These are phyloP conservation scores for Pneumocystis wakefieldiae DNA, from an alignment of 1,139 yeast genomes.

Conservation along the genomic window DNA sequence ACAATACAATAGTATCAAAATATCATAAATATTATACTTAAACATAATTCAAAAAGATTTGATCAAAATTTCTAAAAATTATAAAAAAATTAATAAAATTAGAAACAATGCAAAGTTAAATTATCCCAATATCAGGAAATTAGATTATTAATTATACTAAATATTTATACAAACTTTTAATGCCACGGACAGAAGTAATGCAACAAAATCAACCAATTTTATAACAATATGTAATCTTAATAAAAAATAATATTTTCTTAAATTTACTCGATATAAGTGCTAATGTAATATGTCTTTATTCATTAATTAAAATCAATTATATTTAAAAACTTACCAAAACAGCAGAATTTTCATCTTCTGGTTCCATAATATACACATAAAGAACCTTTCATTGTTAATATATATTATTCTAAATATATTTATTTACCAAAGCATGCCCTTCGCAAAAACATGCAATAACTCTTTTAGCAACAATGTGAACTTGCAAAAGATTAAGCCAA, in stretches of 20 bases:
- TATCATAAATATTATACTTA: neutral
- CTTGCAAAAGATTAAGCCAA: constrained; percentile 23
- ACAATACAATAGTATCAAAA: neutral
- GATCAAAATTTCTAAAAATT: neutral
- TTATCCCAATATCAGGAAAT: neutral
- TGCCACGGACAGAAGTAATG: neutral
- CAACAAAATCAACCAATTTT: neutral
- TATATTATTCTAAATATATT: neutral
- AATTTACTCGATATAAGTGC: constrained; percentile 7
- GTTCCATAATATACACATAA: constrained; percentile 23
- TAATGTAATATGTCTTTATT: constrained; percentile 15
- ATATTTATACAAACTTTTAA: neutral
- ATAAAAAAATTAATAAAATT: neutral
- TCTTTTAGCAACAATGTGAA: constrained; percentile 19
- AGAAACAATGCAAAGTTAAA: neutral
- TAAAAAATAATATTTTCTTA: neutral
- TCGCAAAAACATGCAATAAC: constrained; percentile 25
- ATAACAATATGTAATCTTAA: neutral
- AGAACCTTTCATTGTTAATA: constrained; percentile 10
- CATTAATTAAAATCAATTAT: constrained; percentile 13
- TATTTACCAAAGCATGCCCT: constrained; percentile 18
- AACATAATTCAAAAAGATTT: neutral
- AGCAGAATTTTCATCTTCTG: constrained; percentile 13
- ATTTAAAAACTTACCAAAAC: neutral
- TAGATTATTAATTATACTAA: neutral